Base-by-base conservation (phyloP, 2,329 filamentous ascomycete genomes). In the Thelonectria blattea region DNA sequence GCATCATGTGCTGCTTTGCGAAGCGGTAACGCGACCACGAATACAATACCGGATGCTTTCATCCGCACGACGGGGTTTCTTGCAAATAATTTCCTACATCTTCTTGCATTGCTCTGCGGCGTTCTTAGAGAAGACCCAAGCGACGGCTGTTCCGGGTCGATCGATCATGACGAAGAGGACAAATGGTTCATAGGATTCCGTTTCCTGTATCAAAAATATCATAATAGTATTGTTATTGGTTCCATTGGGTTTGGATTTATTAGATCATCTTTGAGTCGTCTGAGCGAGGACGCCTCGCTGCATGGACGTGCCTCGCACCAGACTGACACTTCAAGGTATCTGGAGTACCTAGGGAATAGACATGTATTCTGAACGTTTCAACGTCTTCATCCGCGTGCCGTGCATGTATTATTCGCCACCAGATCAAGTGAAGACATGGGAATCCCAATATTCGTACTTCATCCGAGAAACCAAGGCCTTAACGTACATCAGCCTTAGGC, bases 1-100 rank as follows among this genome's bases (percentile, higher is more conserved):
- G 67, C n/a, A 69, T 69, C 27, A 69, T 69, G 67, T 69, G 67
- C 45, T 69, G 67, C 52, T 61, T 69, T 55, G 59, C 65, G 8
- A 66, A 49, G 37, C 54, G 54, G 32, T 56, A 50, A 56, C 30
- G 12, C 8, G 15, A 12, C 18, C 32, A 24, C 41, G 17, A 20
- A 34, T 34, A 46, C 5, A 46, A 24, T 3, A 46, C 5, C 20
- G 20, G 17, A 24, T 24, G 14, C 22, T 37, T 27, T 53, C 20
- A n/a, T 17, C 34, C 37, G 24, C 41, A 56, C 30, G 45, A 49
- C 32, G 45, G 20, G 32, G 12, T 42, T 49, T 50, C 20, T 32
- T 32, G 46, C 27, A 37, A 43, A 15, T 34, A 47, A 42, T 43
- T 49, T 46, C 17, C 30, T 30, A n/a, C 30, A 22, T 41, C 24